Percentiles rank a stretch among this genome's conserved stretches.
Conservation (phyloP, 2,329 filamentous ascomycete genomes). For the Hypoxylon sp. region DNA sequence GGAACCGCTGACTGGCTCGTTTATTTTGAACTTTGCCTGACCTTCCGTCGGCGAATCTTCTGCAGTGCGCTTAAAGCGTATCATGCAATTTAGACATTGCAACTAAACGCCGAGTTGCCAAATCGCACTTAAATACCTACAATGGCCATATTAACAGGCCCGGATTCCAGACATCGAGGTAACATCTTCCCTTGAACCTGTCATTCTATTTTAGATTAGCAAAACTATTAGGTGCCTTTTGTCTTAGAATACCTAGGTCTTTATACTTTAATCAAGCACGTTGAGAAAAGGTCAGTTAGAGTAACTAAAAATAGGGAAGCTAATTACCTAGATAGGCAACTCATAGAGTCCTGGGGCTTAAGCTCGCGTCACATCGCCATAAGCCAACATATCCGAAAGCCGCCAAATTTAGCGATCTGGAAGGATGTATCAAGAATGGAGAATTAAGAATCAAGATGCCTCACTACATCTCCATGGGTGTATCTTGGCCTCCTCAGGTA, state of each 20-base stretch:
- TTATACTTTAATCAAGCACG: background rate
- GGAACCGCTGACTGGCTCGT: conserved; percentile 34
- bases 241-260: background rate
- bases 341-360: conserved; percentile 8
- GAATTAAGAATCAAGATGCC: conserved; percentile 13
- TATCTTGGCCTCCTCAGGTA: conserved; percentile 13
- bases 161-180: background rate
- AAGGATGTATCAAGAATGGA: conserved; percentile 10
- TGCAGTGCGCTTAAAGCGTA: conserved; percentile 20
- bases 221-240: background rate
- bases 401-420: conserved; percentile 11
- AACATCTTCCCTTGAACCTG: conserved; percentile 3
- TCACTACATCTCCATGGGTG: background rate
- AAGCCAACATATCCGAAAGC: conserved; percentile 12
- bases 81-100: conserved; percentile 19
- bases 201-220: conserved; percentile 5
- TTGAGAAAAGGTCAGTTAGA: background rate
- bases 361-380: conserved; percentile 11
- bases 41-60: conserved; percentile 17
- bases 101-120: conserved; percentile 10
- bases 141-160: conserved; percentile 22
- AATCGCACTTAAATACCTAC: conserved; percentile 18
- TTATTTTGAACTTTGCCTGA: conserved; percentile 25
- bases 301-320: conserved; percentile 33
- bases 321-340: conserved; percentile 27